Evolutionary conservation across 2,329 filamentous ascomycete genomes (phyloP).

Genomic region (Trichoderma pleuroti): DNA sequence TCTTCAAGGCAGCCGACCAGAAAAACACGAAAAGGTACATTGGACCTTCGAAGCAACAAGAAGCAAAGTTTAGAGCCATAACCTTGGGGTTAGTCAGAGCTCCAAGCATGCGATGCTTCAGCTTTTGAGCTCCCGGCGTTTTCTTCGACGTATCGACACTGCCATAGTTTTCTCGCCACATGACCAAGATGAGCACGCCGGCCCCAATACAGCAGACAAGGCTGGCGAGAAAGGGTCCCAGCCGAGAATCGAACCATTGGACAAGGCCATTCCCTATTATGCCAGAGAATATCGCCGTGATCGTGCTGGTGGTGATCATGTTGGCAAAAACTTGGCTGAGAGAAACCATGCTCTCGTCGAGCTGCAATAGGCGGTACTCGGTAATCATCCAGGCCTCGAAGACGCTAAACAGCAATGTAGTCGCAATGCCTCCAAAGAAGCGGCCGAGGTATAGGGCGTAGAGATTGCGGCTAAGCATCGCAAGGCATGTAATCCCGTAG

Average conservation of each 20-base stretch:
- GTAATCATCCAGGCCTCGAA: constrained; percentile 61
- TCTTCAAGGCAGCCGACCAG: constrained; percentile 55
- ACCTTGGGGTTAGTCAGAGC: constrained; percentile 33
- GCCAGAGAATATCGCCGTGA: constrained; percentile 53
- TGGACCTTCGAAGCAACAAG: constrained; percentile 57
- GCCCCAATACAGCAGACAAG: constrained; percentile 41
- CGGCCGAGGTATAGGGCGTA: constrained; percentile 51
- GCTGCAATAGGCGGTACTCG: constrained; percentile 48
- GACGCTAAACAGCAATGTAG: constrained; percentile 54
- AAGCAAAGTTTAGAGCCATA: constrained; percentile 48
- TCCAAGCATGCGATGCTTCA: not conserved
- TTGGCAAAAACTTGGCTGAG: constrained; percentile 51
- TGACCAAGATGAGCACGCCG: constrained; percentile 40
- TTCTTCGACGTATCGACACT: not conserved
- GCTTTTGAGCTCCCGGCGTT: not conserved
- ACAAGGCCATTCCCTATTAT: constrained; percentile 52
- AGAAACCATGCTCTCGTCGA: constrained; percentile 39
- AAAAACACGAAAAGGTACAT: constrained; percentile 64
- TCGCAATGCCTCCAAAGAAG: constrained; percentile 52
- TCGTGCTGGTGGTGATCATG: constrained; percentile 51
- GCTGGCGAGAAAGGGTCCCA: constrained; percentile 51
- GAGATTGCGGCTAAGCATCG: constrained; percentile 44
- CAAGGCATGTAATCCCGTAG: constrained; percentile 51
- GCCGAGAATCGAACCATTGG: constrained; percentile 42
- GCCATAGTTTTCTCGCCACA: constrained; percentile 32